phyloP scores from a whole-genome alignment of 257 asterid genomes.

The Nicotiana tabacum region DNA sequence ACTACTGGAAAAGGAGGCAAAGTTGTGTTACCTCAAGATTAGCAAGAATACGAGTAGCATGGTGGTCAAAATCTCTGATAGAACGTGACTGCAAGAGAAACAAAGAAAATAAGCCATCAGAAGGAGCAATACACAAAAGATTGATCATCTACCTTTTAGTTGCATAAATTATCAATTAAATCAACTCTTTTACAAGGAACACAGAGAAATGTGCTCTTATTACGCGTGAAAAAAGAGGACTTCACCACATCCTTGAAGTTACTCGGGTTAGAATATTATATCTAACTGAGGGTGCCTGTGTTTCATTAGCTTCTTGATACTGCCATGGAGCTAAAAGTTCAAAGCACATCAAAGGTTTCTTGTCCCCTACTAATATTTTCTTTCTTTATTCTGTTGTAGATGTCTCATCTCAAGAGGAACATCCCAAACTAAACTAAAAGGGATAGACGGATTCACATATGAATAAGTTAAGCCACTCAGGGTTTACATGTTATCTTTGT shows the following conservation, averaged over 20 bases:
- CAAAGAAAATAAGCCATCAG: background rate
- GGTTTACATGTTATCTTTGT: background rate
- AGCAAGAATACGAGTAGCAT: conserved; percentile 71
- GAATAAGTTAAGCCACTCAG: background rate
- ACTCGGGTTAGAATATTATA: background rate
- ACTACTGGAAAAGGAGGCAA: background rate
- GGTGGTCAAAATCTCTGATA: conserved; percentile 73
- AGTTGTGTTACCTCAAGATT: conserved; percentile 58
- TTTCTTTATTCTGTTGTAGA: background rate
- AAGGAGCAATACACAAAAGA: background rate
- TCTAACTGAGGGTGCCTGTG: background rate
- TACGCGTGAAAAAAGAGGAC: background rate
- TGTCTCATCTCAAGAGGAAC: background rate
- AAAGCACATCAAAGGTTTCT: background rate
- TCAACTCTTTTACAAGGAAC: background rate
- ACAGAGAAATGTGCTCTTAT: background rate
- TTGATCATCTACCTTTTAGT: background rate
- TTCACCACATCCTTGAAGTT: background rate
- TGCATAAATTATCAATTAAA: background rate
- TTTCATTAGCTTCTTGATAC: background rate
- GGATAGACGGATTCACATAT: background rate
- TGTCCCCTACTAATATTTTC: background rate
- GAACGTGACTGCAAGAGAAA: conserved; percentile 46
- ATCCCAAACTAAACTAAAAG: background rate
- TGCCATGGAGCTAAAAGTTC: background rate